Evolutionary conservation across 345 rosid species (phyloP).

Genomic region (Lepidium didymum): DNA sequence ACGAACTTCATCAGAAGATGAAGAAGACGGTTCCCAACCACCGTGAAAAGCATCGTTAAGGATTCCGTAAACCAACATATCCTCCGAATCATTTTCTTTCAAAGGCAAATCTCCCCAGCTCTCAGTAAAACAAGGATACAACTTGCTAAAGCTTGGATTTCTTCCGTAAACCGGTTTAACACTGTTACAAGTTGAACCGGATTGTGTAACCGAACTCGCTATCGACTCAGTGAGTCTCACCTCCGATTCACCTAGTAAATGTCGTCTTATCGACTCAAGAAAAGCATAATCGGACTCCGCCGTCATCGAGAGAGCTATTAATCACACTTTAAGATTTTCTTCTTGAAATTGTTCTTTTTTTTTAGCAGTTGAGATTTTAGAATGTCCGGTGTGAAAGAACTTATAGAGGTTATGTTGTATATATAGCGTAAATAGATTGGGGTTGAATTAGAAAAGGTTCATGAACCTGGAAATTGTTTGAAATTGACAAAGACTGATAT

Average conservation of each 20-base stretch:
- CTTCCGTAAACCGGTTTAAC: conserved; percentile 38
- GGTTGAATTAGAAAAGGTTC: conserved; percentile 5
- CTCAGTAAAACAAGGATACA: conserved; percentile 75
- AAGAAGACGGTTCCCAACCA: conserved; percentile 72
- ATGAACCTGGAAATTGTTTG: conserved; percentile 23
- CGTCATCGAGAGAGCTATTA: not conserved
- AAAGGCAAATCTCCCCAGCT: conserved; percentile 93
- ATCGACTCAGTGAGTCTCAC: conserved; percentile 4
- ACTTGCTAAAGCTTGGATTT: conserved; percentile 58
- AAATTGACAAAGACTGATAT: not conserved
- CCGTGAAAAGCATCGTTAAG: conserved; percentile 65
- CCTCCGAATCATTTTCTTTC: conserved; percentile 74
- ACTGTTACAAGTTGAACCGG: not conserved
- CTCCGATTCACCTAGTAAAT: conserved; percentile 47
- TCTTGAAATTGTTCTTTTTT: not conserved
- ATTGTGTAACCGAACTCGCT: conserved; percentile 12
- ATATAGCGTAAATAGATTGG: not conserved
- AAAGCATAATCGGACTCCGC: conserved; percentile 43
- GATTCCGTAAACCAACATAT: conserved; percentile 66
- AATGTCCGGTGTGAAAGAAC: conserved; percentile 2
- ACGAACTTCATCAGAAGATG: not conserved
- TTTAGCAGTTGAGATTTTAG: not conserved
- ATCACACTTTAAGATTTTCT: not conserved
- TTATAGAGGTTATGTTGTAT: not conserved
- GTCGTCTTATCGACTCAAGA: conserved; percentile 46